A percentile compares a stretch with the other conserved stretches of the same genome.
These are phyloP conservation scores for Metschnikowia hibisci DNA, from an alignment of 805 yeast species.

Conservation along the genomic window DNA sequence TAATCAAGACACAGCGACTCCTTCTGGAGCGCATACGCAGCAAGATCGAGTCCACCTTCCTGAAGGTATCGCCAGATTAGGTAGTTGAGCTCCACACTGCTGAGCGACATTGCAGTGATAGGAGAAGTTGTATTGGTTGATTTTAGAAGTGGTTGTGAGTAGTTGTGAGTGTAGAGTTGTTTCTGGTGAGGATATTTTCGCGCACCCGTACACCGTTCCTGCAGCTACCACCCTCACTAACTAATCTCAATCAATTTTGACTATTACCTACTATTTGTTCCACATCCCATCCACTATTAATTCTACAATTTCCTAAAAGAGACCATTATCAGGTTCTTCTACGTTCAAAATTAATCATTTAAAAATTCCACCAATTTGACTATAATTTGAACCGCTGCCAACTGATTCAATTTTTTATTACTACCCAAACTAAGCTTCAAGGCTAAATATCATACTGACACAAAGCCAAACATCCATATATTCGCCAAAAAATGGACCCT, in stretches of 20 bases:
- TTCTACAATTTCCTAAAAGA: no score
- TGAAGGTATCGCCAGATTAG: slow-evolving; percentile 90
- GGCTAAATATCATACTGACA: background rate
- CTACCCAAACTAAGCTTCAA: background rate
- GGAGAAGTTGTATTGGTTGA: background rate
- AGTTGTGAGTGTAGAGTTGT: background rate
- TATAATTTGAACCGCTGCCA: no score
- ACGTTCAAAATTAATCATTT: no score
- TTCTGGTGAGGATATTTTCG: background rate
- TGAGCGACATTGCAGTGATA: slow-evolving; percentile 57
- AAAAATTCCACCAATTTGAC: no score
- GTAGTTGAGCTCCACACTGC: slow-evolving; percentile 83
- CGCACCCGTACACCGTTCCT: slow-evolving; percentile 1
- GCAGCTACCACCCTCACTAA: background rate
- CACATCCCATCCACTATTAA: no score
- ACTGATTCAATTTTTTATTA: no score
- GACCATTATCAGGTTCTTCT: no score
- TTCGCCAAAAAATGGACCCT: no score
- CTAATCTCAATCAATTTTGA: no score
- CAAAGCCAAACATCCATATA: no score
- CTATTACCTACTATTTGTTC: no score
- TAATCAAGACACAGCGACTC: slow-evolving; percentile 60
- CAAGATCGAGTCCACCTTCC: slow-evolving; percentile 72
- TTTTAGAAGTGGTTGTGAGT: background rate
- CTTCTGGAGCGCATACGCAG: slow-evolving; percentile 78